Percentiles rank a stretch among this genome's conserved stretches.
Conservation (phyloP, 202 grass and related monocot species). For the Schoenoplectus tabernaemontani region DNA sequence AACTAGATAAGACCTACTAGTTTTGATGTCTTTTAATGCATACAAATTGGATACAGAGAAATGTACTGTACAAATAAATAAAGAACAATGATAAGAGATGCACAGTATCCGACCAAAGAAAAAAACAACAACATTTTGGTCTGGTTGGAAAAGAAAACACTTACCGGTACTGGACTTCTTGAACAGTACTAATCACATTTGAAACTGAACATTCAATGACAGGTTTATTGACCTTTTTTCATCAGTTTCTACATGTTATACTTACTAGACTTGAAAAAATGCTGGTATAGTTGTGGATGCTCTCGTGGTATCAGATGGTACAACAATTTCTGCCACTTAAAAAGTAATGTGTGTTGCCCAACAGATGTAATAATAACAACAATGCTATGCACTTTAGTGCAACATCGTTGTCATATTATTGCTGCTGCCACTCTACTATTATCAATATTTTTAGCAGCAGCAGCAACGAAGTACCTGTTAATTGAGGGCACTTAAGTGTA, state of each 20-base stretch:
- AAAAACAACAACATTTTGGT: not conserved
- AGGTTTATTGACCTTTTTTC: not conserved
- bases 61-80: conserved; percentile 20
- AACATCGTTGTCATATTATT: not conserved
- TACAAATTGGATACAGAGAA: conserved; percentile 17
- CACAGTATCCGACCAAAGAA: not conserved
- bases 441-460: not conserved
- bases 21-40: conserved; percentile 5
- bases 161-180: not conserved
- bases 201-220: not conserved
- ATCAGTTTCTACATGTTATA: not conserved
- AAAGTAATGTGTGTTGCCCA: not conserved
- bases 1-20: conserved; percentile 15
- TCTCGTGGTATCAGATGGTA: not conserved
- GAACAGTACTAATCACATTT: not conserved
- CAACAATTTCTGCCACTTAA: not conserved
- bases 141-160: not conserved
- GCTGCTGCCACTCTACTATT: not conserved
- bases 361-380: not conserved
- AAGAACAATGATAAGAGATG: conserved; percentile 2
- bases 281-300: not conserved
- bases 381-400: not conserved
- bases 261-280: not conserved
- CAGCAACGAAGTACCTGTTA: not conserved
- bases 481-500: not conserved